Percentiles rank a stretch among this genome's conserved stretches.
Conservation (phyloP, 306 rosid species). For the Carpinus viminea region DNA sequence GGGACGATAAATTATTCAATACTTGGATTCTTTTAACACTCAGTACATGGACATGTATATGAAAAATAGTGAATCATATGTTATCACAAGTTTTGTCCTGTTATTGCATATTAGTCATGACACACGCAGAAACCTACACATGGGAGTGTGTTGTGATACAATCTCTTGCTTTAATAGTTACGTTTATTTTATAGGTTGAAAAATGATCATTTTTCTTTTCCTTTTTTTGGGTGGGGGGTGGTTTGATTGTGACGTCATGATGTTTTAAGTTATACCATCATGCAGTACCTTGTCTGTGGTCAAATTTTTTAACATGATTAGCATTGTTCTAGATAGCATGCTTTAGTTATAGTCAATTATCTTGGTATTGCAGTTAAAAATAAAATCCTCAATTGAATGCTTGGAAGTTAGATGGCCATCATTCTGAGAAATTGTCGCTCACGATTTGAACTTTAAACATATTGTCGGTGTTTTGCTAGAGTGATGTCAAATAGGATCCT, state of each 20-base stretch:
- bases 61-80: not conserved
- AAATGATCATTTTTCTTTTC: not conserved
- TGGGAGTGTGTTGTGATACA: conserved; percentile 21
- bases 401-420: not conserved
- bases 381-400: not conserved
- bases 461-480: not conserved
- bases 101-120: conserved; percentile 8
- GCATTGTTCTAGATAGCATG: no score
- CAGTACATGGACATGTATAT: not conserved
- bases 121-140: not conserved
- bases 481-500: not conserved
- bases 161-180: conserved; percentile 13
- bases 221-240: not conserved
- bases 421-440: not conserved
- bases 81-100: not conserved
- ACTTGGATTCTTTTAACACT: not conserved
- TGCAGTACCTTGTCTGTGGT: not conserved
- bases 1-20: not conserved
- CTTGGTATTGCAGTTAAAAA: not conserved
- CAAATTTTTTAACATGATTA: no score
- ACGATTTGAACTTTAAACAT: not conserved
- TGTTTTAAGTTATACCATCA: not conserved
- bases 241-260: not conserved
- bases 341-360: not conserved
- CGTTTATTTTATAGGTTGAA: conserved; percentile 8